A percentile compares a stretch with the other conserved stretches of the same genome.
These are phyloP conservation scores for Hyaloscypha bicolor DNA, from an alignment of 495 filamentous ascomycete species.

Conservation along the genomic window DNA sequence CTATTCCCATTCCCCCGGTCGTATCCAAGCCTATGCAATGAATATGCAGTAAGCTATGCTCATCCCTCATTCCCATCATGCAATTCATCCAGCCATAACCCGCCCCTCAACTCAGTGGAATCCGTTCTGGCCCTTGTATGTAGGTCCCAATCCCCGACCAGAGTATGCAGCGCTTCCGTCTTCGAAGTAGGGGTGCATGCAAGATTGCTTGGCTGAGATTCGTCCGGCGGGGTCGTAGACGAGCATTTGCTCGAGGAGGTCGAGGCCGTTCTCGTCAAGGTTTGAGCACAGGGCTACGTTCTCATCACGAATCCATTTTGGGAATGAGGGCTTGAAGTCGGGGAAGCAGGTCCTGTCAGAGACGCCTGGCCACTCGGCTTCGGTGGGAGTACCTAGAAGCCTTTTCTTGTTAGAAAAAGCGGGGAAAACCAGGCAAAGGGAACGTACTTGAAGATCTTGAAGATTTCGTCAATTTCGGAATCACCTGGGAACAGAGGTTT, in stretches of 20 bases:
- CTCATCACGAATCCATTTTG: constrained; percentile 86
- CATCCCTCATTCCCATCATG: constrained; percentile 21
- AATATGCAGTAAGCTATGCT: constrained; percentile 30
- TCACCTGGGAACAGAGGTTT: constrained; percentile 98
- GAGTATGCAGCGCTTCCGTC: constrained; percentile 51
- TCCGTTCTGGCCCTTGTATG: constrained; percentile 37
- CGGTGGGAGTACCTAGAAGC: constrained; percentile 87
- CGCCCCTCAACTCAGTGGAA: constrained; percentile 34
- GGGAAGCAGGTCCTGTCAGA: constrained; percentile 75
- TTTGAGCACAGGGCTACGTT: constrained; percentile 51
- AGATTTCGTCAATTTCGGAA: constrained; percentile 99
- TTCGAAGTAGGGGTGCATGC: constrained; percentile 90
- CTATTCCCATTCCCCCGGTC: not conserved
- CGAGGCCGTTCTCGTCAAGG: constrained; percentile 75
- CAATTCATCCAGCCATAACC: constrained; percentile 1
- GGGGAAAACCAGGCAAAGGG: constrained; percentile 5
- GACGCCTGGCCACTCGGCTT: constrained; percentile 91
- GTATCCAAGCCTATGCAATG: constrained; percentile 29
- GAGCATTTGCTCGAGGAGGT: constrained; percentile 89
- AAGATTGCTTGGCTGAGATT: constrained; percentile 94
- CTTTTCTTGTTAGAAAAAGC: constrained; percentile 46
- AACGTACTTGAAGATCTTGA: constrained; percentile 95
- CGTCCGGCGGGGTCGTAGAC: constrained; percentile 93
- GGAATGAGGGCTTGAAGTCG: constrained; percentile 96
- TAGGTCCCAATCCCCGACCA: constrained; percentile 35